Conservation (phyloP, 139 green algal genomes). For the Micractinium sp. region DNA sequence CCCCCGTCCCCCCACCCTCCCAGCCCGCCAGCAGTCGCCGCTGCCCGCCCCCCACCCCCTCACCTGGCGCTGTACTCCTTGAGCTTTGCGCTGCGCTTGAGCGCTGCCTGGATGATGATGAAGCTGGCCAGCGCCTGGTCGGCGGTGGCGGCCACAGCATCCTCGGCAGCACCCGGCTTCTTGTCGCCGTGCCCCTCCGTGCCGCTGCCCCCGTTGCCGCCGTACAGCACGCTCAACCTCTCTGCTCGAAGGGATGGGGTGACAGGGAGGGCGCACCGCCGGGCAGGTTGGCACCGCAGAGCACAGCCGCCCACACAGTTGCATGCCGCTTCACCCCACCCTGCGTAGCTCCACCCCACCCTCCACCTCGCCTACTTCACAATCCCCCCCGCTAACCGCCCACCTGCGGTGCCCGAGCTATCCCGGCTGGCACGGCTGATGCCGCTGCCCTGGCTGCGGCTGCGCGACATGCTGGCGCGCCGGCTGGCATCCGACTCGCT, state of each 20-base stretch:
- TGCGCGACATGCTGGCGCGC: slow-evolving; percentile 10
- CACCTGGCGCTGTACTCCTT: slow-evolving; percentile 46
- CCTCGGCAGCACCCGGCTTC: neutral
- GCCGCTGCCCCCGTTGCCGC: neutral
- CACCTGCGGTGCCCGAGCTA: neutral
- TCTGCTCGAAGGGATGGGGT: neutral
- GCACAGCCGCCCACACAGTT: neutral
- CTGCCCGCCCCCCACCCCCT: neutral
- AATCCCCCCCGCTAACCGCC: neutral
- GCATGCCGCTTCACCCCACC: neutral
- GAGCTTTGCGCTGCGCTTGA: slow-evolving; percentile 74
- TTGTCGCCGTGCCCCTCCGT: neutral
- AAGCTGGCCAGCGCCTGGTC: slow-evolving; percentile 85
- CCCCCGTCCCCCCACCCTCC: neutral
- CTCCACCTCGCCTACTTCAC: too few relatives aligned
- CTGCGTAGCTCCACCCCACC: neutral
- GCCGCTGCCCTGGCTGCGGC: slow-evolving; percentile 18
- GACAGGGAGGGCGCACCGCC: neutral
- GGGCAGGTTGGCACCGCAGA: neutral
- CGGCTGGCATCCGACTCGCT: slow-evolving; percentile 3
- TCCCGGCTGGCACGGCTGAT: neutral
- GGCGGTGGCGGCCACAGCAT: neutral
- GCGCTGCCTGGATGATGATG: slow-evolving; percentile 82
- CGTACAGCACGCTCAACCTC: slow-evolving; percentile 2
- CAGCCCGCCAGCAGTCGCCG: neutral